Conservation (phyloP, 352 stramenopile genomes). For the Pythium coloratum region DNA sequence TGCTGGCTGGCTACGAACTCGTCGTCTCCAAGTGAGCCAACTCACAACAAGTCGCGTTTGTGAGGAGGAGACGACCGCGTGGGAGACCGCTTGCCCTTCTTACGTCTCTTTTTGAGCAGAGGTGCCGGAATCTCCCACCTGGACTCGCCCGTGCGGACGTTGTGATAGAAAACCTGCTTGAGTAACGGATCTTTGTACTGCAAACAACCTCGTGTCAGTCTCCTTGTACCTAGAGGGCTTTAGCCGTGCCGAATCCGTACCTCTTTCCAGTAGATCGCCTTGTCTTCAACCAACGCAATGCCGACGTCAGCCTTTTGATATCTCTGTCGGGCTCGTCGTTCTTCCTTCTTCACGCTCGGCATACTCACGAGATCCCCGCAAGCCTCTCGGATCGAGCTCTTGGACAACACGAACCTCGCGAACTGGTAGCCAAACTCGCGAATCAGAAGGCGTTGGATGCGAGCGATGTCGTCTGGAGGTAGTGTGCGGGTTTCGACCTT, state of each 20-base stretch:
- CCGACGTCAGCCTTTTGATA: constrained; percentile 40
- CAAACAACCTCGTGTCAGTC: neutral
- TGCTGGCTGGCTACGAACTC: constrained; percentile 82
- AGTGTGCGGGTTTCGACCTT: constrained; percentile 17
- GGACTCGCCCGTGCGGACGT: constrained; percentile 65
- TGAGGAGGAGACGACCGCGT: neutral
- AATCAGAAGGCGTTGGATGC: constrained; percentile 37
- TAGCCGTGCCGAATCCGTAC: constrained; percentile 20
- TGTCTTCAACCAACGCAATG: constrained; percentile 41
- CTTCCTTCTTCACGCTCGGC: constrained; percentile 24
- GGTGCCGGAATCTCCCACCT: constrained; percentile 53
- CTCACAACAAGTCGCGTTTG: neutral
- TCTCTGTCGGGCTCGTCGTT: constrained; percentile 37
- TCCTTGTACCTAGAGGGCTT: neutral
- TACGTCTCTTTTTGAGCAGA: constrained; percentile 29
- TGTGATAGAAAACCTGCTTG: constrained; percentile 65
- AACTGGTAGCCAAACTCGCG: constrained; percentile 55
- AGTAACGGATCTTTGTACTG: constrained; percentile 48
- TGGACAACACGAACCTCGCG: constrained; percentile 39
- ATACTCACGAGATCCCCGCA: constrained; percentile 11
- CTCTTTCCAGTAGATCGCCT: constrained; percentile 69
- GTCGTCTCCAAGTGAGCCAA: constrained; percentile 25
- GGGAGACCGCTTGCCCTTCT: constrained; percentile 24
- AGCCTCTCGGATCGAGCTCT: constrained; percentile 38
- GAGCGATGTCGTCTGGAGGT: neutral